phyloP scores from a whole-genome alignment of 768 basidiomycete species.

The Serendipita vermifera region DNA sequence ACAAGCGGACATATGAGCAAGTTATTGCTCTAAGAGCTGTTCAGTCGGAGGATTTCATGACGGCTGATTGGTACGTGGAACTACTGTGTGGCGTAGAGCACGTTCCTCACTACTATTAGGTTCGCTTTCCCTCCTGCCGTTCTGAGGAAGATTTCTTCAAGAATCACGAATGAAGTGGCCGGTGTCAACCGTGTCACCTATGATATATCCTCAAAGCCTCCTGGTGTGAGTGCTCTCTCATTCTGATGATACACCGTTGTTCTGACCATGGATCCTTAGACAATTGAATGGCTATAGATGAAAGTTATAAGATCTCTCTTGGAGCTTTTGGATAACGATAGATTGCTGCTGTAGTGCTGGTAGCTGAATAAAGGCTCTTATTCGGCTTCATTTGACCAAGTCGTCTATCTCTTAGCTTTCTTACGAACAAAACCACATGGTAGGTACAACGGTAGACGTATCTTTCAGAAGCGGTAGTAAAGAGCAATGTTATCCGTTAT shows the following conservation, averaged over 20 bases:
- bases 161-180: conserved; percentile 94
- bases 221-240: conserved; percentile 48
- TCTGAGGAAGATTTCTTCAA: conserved; percentile 78
- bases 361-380: no score
- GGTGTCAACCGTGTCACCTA: conserved; percentile 96
- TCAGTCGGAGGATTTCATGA: conserved; percentile 99
- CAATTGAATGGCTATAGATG: conserved; percentile 34
- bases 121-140: conserved; percentile 92
- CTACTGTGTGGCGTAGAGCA: neutral
- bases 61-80: conserved; percentile 77
- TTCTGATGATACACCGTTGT: conserved; percentile 7
- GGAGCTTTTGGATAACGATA: no score
- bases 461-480: no score
- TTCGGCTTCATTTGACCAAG: no score
- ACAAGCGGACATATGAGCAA: conserved; percentile 92
- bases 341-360: no score
- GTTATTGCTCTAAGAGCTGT: conserved; percentile 93
- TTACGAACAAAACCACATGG: no score
- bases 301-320: no score
- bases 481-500: no score
- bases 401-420: no score
- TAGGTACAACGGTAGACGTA: no score
- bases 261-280: conserved; percentile 19
- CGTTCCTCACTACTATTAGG: conserved; percentile 32
- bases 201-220: conserved; percentile 95